These are phyloP conservation scores for Phaffomyces thermotolerans DNA, from an alignment of 805 yeast genomes.

Conservation along the genomic window DNA sequence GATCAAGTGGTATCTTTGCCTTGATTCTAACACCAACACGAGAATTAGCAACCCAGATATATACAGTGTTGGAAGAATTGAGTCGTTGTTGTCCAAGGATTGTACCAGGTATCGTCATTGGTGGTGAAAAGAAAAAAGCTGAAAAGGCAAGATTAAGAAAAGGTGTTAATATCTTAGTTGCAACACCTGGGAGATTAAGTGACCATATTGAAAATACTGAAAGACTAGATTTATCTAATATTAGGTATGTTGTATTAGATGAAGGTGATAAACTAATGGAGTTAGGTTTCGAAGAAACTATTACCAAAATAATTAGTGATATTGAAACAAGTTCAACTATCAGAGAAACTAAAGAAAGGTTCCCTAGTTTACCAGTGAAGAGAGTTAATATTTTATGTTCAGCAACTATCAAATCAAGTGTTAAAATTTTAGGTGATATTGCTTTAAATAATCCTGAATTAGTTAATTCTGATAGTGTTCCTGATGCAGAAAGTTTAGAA, in stretches of 20 bases:
- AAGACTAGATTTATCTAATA: conserved; percentile 60
- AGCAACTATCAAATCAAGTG: conserved; percentile 84
- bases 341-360: conserved; percentile 28
- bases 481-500: conserved; percentile 23
- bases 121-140: conserved; percentile 96
- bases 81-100: conserved; percentile 74
- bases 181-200: conserved; percentile 93
- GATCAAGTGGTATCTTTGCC: conserved; percentile 84
- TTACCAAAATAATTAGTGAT: conserved; percentile 61
- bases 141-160: conserved; percentile 94
- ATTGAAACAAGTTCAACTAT: conserved; percentile 40
- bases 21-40: conserved; percentile 88
- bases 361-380: conserved; percentile 55
- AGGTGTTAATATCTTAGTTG: conserved; percentile 93
- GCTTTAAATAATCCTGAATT: conserved; percentile 69
- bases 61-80: conserved; percentile 67
- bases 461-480: conserved; percentile 35
- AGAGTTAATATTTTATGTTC: conserved; percentile 84
- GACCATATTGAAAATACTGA: conserved; percentile 92
- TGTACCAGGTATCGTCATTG: conserved; percentile 94
- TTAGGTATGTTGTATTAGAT: conserved; percentile 86
- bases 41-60: conserved; percentile 88
- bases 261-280: conserved; percentile 97
- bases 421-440: conserved; percentile 71
- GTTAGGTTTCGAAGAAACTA: conserved; percentile 92